phyloP scores from a whole-genome alignment of 345 rosid genomes.

The Salix brachista region DNA sequence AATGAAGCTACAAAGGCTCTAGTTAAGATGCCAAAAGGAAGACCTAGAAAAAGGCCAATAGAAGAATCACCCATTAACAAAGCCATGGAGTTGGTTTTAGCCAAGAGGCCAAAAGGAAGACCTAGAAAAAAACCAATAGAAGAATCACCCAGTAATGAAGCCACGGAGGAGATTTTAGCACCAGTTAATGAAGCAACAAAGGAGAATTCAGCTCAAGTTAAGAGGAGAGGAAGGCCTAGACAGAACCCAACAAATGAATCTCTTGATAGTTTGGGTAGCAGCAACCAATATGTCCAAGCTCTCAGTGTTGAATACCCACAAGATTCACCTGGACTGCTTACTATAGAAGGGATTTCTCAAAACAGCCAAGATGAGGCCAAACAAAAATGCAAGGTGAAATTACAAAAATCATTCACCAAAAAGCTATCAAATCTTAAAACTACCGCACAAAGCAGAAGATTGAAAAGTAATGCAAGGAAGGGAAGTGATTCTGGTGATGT shows the following conservation, averaged over 20 bases:
- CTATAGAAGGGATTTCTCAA: constrained; percentile 30
- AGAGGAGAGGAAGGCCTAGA: constrained; percentile 54
- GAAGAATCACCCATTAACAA: constrained; percentile 10
- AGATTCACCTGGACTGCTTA: constrained; percentile 33
- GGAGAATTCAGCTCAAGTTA: constrained; percentile 22
- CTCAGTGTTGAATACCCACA: constrained; percentile 48
- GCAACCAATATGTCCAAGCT: constrained; percentile 35
- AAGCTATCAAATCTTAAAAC: constrained; percentile 24
- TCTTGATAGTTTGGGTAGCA: constrained; percentile 26
- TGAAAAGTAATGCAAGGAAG: constrained; percentile 20
- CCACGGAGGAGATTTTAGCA: background rate
- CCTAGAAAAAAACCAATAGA: constrained; percentile 24
- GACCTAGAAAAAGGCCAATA: constrained; percentile 22
- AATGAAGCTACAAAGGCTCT: background rate
- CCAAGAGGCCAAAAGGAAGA: constrained; percentile 29
- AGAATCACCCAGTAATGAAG: constrained; percentile 4
- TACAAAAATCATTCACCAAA: constrained; percentile 18
- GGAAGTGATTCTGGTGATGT: constrained; percentile 14
- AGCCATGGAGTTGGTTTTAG: constrained; percentile 18
- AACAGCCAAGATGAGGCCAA: constrained; percentile 26
- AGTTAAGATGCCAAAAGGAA: background rate
- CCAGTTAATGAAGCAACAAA: constrained; percentile 3
- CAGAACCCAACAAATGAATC: constrained; percentile 39
- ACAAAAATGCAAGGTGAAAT: constrained; percentile 19
- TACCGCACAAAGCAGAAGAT: constrained; percentile 26